phyloP scores from a whole-genome alignment of 352 stramenopile species.

The Globisporangium recalcitrans region DNA sequence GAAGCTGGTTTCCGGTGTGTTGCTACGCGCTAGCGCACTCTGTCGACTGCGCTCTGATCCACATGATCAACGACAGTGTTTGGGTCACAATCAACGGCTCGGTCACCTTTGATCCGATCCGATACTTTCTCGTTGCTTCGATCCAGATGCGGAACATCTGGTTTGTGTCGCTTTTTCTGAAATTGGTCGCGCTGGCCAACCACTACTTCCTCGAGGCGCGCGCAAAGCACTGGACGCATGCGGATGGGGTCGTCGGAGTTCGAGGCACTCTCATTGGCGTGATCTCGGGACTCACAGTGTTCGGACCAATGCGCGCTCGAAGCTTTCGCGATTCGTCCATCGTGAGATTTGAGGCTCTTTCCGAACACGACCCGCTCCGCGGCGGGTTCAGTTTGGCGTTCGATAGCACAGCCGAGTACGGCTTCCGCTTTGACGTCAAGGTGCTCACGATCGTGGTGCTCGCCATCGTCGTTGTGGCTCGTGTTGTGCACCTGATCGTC shows the following conservation, averaged over 20 bases:
- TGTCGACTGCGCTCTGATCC: slow-evolving; percentile 22
- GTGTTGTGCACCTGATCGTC: not conserved
- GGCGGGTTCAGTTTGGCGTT: not conserved
- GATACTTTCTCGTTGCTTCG: slow-evolving; percentile 19
- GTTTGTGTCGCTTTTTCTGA: slow-evolving; percentile 25
- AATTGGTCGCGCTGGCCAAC: slow-evolving; percentile 10
- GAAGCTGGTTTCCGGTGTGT: slow-evolving; percentile 23
- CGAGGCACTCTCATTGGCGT: slow-evolving; percentile 19
- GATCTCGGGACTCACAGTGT: slow-evolving; percentile 24
- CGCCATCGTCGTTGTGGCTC: not conserved
- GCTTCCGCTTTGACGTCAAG: slow-evolving; percentile 15
- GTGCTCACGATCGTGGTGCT: slow-evolving; percentile 5
- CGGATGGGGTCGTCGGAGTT: slow-evolving; percentile 19
- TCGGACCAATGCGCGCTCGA: slow-evolving; percentile 7
- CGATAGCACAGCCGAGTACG: slow-evolving; percentile 4
- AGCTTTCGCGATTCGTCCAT: slow-evolving; percentile 6
- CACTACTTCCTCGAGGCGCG: slow-evolving; percentile 8
- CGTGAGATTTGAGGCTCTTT: slow-evolving; percentile 6
- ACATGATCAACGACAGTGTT: slow-evolving; percentile 20
- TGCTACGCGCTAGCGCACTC: slow-evolving; percentile 27
- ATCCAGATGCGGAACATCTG: slow-evolving; percentile 42
- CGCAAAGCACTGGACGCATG: slow-evolving; percentile 7
- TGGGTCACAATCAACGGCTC: slow-evolving; percentile 22
- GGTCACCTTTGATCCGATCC: slow-evolving; percentile 17
- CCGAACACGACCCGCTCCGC: not conserved